These are phyloP conservation scores for barrel medic (Medicago truncatula) DNA, from an alignment of 306 rosid genomes.

Conservation along the genomic window DNA sequence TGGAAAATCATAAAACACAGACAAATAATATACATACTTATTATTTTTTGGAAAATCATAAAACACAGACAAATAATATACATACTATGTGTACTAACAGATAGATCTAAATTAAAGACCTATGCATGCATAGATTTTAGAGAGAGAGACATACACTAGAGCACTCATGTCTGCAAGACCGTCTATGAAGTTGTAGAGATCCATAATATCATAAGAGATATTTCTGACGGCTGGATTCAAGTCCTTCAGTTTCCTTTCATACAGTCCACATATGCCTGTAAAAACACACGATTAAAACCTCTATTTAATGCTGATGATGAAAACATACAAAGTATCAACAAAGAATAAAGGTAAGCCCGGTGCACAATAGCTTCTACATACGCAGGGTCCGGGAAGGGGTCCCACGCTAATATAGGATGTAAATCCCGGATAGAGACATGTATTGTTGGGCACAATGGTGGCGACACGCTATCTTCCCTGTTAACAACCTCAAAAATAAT, in stretches of 20 bases:
- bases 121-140: not conserved
- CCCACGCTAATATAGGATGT: no score
- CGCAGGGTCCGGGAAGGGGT: no score
- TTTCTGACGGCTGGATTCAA: constrained; percentile 86
- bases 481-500: not conserved
- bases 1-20: constrained; percentile 1
- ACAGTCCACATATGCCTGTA: constrained; percentile 89
- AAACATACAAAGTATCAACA: constrained; percentile 28
- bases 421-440: no score
- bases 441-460: not conserved
- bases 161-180: constrained; percentile 99
- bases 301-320: constrained; percentile 10
- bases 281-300: constrained; percentile 41
- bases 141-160: constrained; percentile 74
- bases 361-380: no score
- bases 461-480: not conserved
- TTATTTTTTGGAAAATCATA: constrained; percentile 3
- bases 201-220: constrained; percentile 83
- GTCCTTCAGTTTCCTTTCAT: constrained; percentile 97
- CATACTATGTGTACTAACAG: constrained; percentile 3
- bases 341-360: not conserved
- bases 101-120: constrained; percentile 11
- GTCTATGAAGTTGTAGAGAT: constrained; percentile 94
- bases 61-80: constrained; percentile 6
- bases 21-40: constrained; percentile 4